Evolutionary conservation across 2,329 filamentous ascomycete genomes (phyloP).

Genomic region (Pseudopyricularia cyperi): DNA sequence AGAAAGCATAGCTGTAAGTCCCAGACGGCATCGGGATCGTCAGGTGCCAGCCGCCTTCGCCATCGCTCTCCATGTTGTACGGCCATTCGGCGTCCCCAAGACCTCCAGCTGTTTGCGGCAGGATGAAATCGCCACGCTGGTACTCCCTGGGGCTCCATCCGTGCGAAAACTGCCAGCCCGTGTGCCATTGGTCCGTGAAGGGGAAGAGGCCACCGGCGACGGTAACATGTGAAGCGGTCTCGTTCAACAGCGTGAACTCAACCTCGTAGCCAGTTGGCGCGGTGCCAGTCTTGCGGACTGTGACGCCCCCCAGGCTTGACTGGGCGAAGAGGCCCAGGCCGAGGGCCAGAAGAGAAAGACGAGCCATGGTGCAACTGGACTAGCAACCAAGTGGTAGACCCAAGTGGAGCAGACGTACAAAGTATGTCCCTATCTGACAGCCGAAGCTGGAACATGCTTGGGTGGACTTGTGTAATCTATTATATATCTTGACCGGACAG

Average conservation of each 20-base stretch:
- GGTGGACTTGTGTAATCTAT: neutral
- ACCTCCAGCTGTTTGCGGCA: constrained; percentile 2
- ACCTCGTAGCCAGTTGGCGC: constrained; percentile 15
- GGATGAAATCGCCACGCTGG: constrained; percentile 14
- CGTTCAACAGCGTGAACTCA: constrained; percentile 13
- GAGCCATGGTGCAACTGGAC: neutral
- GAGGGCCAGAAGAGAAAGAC: neutral
- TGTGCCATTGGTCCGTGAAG: constrained; percentile 16
- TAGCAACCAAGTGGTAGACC: neutral
- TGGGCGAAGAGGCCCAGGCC: neutral
- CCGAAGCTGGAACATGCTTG: neutral
- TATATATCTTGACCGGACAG: neutral
- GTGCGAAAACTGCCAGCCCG: constrained; percentile 7
- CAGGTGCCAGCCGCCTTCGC: constrained; percentile 13
- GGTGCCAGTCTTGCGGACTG: constrained; percentile 12
- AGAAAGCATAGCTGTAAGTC: constrained; percentile 15
- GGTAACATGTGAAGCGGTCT: constrained; percentile 11
- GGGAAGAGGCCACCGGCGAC: constrained; percentile 13
- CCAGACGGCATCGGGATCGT: constrained; percentile 15
- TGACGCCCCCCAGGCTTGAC: constrained; percentile 5
- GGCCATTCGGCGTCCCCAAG: constrained; percentile 10
- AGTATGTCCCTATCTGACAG: neutral
- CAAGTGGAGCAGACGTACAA: neutral
- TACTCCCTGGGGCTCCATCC: constrained; percentile 14
- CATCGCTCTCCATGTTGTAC: constrained; percentile 12